A percentile compares a stretch with the other conserved stretches of the same genome.
Conservation (phyloP, 2,329 filamentous ascomycete genomes). For the Thermoascus crustaceus region DNA sequence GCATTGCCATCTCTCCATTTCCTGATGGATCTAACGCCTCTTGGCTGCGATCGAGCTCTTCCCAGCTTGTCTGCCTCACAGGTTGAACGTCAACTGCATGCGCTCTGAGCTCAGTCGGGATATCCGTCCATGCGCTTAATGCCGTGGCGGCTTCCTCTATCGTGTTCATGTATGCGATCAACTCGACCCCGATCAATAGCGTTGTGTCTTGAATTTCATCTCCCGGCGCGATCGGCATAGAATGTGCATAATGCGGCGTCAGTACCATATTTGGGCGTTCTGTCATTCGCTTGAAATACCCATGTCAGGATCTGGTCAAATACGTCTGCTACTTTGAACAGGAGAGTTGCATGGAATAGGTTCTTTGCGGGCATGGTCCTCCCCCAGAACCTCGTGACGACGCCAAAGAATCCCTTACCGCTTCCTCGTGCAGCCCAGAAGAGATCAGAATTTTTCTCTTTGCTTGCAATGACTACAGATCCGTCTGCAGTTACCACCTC, state of each 20-base stretch:
- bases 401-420: constrained; percentile 2
- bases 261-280: neutral
- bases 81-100: neutral
- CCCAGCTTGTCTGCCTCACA: neutral
- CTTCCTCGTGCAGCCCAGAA: constrained; percentile 34
- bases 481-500: constrained; percentile 32
- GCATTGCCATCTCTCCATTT: no score
- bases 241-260: neutral
- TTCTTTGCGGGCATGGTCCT: neutral
- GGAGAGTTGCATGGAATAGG: neutral
- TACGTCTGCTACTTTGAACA: neutral
- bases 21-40: no score
- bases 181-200: neutral
- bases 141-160: neutral
- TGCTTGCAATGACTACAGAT: constrained; percentile 26
- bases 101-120: neutral
- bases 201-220: neutral
- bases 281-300: neutral
- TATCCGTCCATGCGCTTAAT: neutral
- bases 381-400: constrained; percentile 1
- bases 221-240: neutral
- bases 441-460: constrained; percentile 28
- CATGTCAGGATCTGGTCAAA: neutral
- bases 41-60: no score
- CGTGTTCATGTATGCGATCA: neutral